Base-by-base conservation (phyloP, 2,329 filamentous ascomycete genomes). In the Colletotrichum tofieldiae region DNA sequence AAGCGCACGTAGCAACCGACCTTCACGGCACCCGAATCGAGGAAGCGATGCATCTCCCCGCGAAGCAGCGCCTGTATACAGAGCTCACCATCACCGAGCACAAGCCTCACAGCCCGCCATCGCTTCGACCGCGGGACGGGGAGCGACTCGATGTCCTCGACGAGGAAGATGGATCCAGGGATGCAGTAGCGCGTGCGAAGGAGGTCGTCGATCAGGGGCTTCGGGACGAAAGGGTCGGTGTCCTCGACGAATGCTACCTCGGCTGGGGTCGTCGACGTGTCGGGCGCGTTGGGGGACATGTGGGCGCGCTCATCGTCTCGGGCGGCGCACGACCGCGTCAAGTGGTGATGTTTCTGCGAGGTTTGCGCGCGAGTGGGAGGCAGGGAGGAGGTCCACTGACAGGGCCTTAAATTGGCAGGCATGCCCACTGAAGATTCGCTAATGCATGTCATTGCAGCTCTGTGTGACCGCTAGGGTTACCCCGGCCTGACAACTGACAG, bases 51-150 rank as follows among this genome's bases (percentile, higher is more conserved):
- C 78, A 87, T 82, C 58, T 83, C 82, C 1, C 82, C 79, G 8
- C 79, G 78, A 52, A 89, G 77, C 9, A 90, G 77, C 0, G 86
- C 87, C 76, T 90, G 88, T n/a, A 90, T 82, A 74, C 86, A 89
- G 4, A 89, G 77, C 75, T 86, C 81, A 1, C 88, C 87, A 73
- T 90, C 88, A 47, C 87, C 85, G 0, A 90, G 82, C 0, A 89
- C 65, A 14, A 90, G 74, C 2, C 87, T 82, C 0, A 89, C 76
- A 2, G 82, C 80, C 41, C 86, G 84, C 82, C 85, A 85, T 77
- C 81, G 76, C 20, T 74, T 75, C 32, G 79, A 79, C 16, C 62
- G 73, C 1, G 84, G 81, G 0, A 85, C 78, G 1, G 83, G 77
- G 0, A 82, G 72, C 20, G 75, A 64, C 16, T 86, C 81, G n/a